Base-by-base conservation (phyloP, 805 yeast genomes). In the Yamadazyma nakazawae region DNA sequence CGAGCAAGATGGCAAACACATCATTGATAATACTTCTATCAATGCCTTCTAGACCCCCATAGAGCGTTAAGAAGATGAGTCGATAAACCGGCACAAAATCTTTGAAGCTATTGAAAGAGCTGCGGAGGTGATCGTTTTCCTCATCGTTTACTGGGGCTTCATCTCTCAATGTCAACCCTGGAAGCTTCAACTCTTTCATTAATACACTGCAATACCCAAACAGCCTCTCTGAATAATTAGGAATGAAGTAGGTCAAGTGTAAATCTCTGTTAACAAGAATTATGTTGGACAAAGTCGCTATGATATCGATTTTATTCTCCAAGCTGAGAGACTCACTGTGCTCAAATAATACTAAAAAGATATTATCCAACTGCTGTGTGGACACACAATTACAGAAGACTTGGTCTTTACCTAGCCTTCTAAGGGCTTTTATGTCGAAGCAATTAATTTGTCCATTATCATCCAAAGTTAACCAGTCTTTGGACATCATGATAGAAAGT, bases 221-320 rank as follows among this genome's bases (percentile, higher is more conserved):
- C 34, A 53, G 17, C 17, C n/a, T 17, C 18, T 45, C 43, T 26
- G 63, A 56, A 40, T 54, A 59, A 4, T 43, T 41, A 21, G 54
- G 55, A 8, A 58, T 56, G 43, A 62, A 62, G 40, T 56, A 48
- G 2, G 24, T 11, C 10, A 42, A 14, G 40, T 61, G 63, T 2
- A 64, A 43, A 11, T 43, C 37, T 12, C 63, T 43, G 42, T 64
- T 64, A 16, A 61, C 50, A 14, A 63, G 51, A 7, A 63, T 45
- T 10, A 64, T 57, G 47, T 64, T 64, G 35, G 62, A 54, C 3
- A 64, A 49, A 12, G 59, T 53, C 11, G 68, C 67, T 52, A 42
- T 36, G 4, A 48, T 28, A 31, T 43, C 48, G 9, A 47, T 32
- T 34, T 42, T 47, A 16, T 47, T 37, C 10, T 34, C 31, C 16